Evolutionary conservation across 140 eudicot genomes (phyloP).

Genomic region (Ambrosia hybrid): DNA sequence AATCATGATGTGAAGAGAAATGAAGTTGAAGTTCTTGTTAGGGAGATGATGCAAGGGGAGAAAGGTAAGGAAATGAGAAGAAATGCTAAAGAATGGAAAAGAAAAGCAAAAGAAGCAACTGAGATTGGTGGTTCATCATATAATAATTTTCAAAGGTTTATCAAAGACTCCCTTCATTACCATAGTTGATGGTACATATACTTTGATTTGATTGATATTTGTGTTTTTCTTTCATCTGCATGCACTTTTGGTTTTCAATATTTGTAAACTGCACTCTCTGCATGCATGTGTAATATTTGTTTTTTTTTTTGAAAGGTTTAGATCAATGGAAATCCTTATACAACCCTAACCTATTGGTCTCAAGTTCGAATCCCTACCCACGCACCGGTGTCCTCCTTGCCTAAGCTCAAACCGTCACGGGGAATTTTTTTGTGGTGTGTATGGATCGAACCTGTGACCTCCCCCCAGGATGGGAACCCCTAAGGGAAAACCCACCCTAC

Average conservation of each 20-base stretch:
- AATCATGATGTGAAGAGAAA: constrained; percentile 60
- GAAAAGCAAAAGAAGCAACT: constrained; percentile 45
- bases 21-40: constrained; percentile 47
- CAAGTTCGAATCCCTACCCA: too few species aligned
- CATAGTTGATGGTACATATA: not conserved
- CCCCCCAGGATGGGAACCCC: too few species aligned
- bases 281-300: not conserved
- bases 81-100: constrained; percentile 61
- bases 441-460: too few species aligned
- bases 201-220: not conserved
- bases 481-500: too few species aligned
- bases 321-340: too few species aligned
- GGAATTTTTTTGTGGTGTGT: too few species aligned
- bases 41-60: constrained; percentile 58
- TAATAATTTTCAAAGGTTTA: constrained; percentile 44
- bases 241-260: not conserved
- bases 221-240: not conserved
- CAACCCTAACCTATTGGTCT: too few species aligned
- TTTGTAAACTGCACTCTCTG: too few species aligned
- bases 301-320: too few species aligned
- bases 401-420: too few species aligned
- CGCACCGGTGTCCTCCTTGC: too few species aligned
- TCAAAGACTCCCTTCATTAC: constrained; percentile 41
- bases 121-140: constrained; percentile 53
- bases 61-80: constrained; percentile 50